Evolutionary conservation across 768 basidiomycete species (phyloP).

Genomic region (Psilocybe subaeruginosa): DNA sequence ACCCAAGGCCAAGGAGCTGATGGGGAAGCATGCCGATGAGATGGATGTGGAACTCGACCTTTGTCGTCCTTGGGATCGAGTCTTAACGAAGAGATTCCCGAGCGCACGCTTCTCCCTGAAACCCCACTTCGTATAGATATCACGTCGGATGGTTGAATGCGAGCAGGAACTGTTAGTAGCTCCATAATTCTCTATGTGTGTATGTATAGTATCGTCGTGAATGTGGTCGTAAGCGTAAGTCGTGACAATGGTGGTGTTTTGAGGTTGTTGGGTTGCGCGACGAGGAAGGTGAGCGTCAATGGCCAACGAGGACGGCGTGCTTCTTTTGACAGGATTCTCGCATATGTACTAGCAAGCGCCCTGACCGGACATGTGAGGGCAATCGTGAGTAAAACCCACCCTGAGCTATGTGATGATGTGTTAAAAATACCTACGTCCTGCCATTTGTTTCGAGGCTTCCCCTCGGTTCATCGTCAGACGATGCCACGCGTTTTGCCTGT

Average conservation of each 20-base stretch:
- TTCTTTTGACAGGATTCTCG: not conserved
- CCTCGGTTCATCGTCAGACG: not conserved
- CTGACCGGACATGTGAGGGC: not conserved
- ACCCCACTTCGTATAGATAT: not conserved
- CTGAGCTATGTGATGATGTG: not conserved
- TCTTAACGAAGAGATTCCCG: slow-evolving; percentile 4
- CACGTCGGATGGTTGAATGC: not conserved
- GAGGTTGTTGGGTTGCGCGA: not conserved
- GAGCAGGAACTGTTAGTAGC: not conserved
- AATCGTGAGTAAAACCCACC: not conserved
- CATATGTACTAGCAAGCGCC: not conserved
- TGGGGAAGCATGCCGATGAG: slow-evolving; percentile 47
- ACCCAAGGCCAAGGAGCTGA: slow-evolving; percentile 53
- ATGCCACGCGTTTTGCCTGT: not conserved
- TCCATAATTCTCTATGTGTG: not conserved
- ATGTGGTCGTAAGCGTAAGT: not conserved
- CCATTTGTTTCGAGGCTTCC: not conserved
- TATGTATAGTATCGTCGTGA: not conserved
- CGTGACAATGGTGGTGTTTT: not conserved
- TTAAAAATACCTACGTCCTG: not conserved
- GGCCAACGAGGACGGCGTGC: not conserved
- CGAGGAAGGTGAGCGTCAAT: not conserved
- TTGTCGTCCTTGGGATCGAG: slow-evolving; percentile 21
- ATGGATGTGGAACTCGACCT: slow-evolving; percentile 35
- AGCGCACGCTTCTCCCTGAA: not conserved